phyloP scores from a whole-genome alignment of 108 stramenopile species.

The Cyclotella distinguenda region DNA sequence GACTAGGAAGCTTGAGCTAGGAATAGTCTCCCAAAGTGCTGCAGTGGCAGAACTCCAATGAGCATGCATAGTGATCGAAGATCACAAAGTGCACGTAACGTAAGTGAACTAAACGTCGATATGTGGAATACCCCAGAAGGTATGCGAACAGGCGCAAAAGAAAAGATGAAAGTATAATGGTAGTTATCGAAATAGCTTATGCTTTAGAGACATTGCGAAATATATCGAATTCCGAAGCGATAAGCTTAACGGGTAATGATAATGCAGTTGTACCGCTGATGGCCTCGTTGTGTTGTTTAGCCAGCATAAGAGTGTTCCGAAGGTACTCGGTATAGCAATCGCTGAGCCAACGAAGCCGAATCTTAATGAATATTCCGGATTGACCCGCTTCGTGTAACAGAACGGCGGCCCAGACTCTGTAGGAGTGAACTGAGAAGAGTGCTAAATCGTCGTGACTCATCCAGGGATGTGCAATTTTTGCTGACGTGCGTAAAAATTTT shows the following conservation, averaged over 20 bases:
- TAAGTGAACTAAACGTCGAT: too few relatives aligned
- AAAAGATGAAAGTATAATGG: too few relatives aligned
- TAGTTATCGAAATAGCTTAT: too few relatives aligned
- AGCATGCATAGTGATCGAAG: too few relatives aligned
- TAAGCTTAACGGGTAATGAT: background rate
- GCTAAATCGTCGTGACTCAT: background rate
- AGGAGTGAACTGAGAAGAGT: background rate
- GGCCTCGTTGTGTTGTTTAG: background rate
- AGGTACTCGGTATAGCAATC: background rate
- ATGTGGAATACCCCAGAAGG: too few relatives aligned
- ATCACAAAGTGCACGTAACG: too few relatives aligned
- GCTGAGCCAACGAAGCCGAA: background rate
- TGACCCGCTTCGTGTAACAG: background rate
- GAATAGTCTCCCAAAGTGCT: too few relatives aligned
- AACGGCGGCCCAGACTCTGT: background rate
- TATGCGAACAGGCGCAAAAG: too few relatives aligned
- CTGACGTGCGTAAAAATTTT: background rate
- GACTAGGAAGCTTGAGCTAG: too few relatives aligned
- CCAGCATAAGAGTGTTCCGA: background rate
- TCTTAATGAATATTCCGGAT: background rate
- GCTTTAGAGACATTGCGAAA: too few relatives aligned
- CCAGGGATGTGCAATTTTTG: background rate
- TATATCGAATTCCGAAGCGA: too few relatives aligned
- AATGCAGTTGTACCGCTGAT: constrained; percentile 2
- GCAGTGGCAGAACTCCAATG: too few relatives aligned